Evolutionary conservation across 495 filamentous ascomycete species (phyloP).

Genomic region (Articulospora tetracladia): DNA sequence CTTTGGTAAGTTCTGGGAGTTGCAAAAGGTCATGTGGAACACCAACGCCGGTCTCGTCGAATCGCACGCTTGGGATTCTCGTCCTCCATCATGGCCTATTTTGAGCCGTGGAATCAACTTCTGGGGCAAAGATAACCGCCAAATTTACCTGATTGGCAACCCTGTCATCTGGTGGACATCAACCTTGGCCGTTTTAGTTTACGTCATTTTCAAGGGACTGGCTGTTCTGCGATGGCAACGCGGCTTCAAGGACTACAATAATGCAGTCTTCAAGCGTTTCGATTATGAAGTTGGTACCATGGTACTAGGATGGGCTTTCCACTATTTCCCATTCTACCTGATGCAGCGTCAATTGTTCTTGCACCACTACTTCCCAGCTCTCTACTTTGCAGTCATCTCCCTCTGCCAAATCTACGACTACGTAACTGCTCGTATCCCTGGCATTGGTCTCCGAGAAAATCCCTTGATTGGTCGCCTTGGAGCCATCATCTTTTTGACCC

Average conservation of each 20-base stretch:
- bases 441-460: slow-evolving; percentile 63
- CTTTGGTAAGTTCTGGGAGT: slow-evolving; percentile 97
- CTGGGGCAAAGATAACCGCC: slow-evolving; percentile 91
- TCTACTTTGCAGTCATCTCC: slow-evolving; percentile 90
- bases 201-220: slow-evolving; percentile 78
- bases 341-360: slow-evolving; percentile 95
- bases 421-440: slow-evolving; percentile 59
- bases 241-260: slow-evolving; percentile 79
- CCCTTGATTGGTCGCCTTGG: slow-evolving; percentile 69
- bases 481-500: slow-evolving; percentile 64
- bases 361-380: slow-evolving; percentile 92
- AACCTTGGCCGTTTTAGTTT: slow-evolving; percentile 74
- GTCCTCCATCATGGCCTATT: slow-evolving; percentile 89
- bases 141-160: slow-evolving; percentile 96
- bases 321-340: slow-evolving; percentile 96
- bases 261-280: slow-evolving; percentile 83
- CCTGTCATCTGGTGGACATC: slow-evolving; percentile 93
- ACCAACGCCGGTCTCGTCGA: slow-evolving; percentile 96
- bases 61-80: slow-evolving; percentile 96
- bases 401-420: slow-evolving; percentile 91
- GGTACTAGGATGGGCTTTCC: slow-evolving; percentile 89
- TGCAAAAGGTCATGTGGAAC: slow-evolving; percentile 99
- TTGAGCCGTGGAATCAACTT: slow-evolving; percentile 97
- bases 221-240: slow-evolving; percentile 93
- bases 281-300: slow-evolving; percentile 93